Evolutionary conservation across 2,329 filamentous ascomycete species (phyloP), one percentile per base, ranked within the genome.

Genomic region (Ascochyta fabae): DNA sequence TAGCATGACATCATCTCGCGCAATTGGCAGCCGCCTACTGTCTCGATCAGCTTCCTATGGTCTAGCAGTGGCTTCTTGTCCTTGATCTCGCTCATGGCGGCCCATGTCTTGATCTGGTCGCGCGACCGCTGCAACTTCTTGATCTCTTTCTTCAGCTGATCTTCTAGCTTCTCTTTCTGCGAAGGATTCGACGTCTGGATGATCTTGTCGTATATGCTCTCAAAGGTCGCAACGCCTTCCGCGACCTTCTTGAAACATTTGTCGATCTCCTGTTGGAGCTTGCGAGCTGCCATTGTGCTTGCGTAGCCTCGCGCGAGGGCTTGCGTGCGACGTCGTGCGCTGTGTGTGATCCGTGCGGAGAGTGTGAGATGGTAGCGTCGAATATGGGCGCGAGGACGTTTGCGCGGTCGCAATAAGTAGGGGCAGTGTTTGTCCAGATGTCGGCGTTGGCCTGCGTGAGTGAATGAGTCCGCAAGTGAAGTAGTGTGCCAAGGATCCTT

Each of bases 71-170:
- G 94, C 76, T 90, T 90, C 84, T 99, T 99, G 83, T 99, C 95
- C 84, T 99, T 99, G 86, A 99, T 96, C 76, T 99, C 95, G 82
- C 96, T 96, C 79, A 91, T 93, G 54, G 92, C 91, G 3, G 94
- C 93, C 95, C 95, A 99, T 84, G 94, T 96, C 83, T 99, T 99
- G 83, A 99, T 98, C 82, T 98, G 95, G 78, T 99, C 95, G 73
- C 95, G 90, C 77, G 95, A 88, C 70, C 95, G 86, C 79, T 99
- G 95, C 53, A 99, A 87, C 84, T 99, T 99, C 88, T 99, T 99
- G 85, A 98, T 98, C 81, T 99, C 95, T 75, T 95, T 92, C 83
- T 99, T 99, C 67, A 99, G 84, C 75, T 95, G 92, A 80, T 99
- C 95, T 78, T 99, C 95, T 47, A 96, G 86, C 82, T 98, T 99